Evolutionary conservation across 2,329 filamentous ascomycete species (phyloP), one percentile per base, ranked within the genome.

Genomic region (Chrysosporium keratinophilum): DNA sequence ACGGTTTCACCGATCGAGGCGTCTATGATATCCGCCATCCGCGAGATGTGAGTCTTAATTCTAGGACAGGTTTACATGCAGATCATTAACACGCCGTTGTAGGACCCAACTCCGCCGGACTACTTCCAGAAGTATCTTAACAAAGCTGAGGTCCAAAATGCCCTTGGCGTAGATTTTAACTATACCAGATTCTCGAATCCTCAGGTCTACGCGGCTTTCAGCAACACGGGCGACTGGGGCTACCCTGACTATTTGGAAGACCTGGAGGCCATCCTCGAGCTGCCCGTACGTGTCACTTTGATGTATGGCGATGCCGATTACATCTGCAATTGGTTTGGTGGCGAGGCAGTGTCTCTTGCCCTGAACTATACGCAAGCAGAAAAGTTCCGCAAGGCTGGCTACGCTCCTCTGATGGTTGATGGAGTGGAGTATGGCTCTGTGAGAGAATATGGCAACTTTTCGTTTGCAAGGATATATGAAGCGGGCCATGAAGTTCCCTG

Each of bases 71-170:
- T 6, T 28, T 11, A 14, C 1, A 2, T 47, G 17, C 28, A 43
- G 6, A 40, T 35, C 69, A 57, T 59, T 64, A 31, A 65, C 37
- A 67, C 9, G 50, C 53, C 55, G 2, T 53, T 62, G 14, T 68
- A 68, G 5, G 77, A 86, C 62, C 80, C 84, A 0, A 84, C 84
- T 57, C 84, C 85, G 2, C 75, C 81, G 0, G 69, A 68, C 35
- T 80, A 78, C 50, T 85, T 83, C 64, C 60, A 74, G 17, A 76
- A 82, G 39, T 88, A 84, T 65, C 74, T 90, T 51, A 85, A 85
- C 63, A 75, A 77, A 43, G 73, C 75, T 10, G 59, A 65, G 5
- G 73, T 86, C 1, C 78, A 81, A 57, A 64, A 77, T 17, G 78
- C 79, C 1, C 75, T 87, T 19, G 83, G 83, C 11, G 76, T 83